Evolutionary conservation across 2,329 filamentous ascomycete genomes (phyloP), one percentile per base, ranked within the genome.

Genomic region (Aspergillus texensis): DNA sequence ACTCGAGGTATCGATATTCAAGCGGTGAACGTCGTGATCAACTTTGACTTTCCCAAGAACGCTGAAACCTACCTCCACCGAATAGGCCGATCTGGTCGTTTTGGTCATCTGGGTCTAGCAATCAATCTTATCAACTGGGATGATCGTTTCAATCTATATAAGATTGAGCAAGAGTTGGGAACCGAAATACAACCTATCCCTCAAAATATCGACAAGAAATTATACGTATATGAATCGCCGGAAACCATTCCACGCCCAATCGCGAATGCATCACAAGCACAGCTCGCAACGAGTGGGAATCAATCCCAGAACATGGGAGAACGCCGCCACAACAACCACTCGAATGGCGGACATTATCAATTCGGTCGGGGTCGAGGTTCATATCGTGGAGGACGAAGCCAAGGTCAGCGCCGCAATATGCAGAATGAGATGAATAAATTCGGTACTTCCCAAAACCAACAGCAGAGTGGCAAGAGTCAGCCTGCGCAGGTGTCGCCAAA

Each of bases 101-200:
- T 97, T 77, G 95, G 95, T 69, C 95, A 99, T 81, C 86, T 98
- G 75, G 95, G 95, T 86, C 84, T 99, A 70, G 96, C 96, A 68
- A 99, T 99, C 77, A 99, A 99, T 81, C 84, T 99, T 77, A 99
- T 99, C 85, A 98, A 96, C 79, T 99, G 95, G 95, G 95, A 99
- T 62, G 95, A 99, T 78, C 89, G 95, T 32, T 98, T 97, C 86
- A 99, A 98, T 79, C 86, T 99, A 24, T 99, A 99, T 84, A 96
- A 96, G 78, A 99, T 99, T 71, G 95, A 99, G 80, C 91, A 96
- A 72, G 95, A 99, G 74, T 85, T 99, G 46, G 95, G 95, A 58
- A 99, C 95, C 8, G 95, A 99, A 80, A 99, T 99, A 65, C 92
- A 95, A 75, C 90, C 95, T n/a, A 99, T 99, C 73, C 95, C 95